Base-by-base conservation (phyloP, 2,329 filamentous ascomycete genomes). In the Camillea tinctor region DNA sequence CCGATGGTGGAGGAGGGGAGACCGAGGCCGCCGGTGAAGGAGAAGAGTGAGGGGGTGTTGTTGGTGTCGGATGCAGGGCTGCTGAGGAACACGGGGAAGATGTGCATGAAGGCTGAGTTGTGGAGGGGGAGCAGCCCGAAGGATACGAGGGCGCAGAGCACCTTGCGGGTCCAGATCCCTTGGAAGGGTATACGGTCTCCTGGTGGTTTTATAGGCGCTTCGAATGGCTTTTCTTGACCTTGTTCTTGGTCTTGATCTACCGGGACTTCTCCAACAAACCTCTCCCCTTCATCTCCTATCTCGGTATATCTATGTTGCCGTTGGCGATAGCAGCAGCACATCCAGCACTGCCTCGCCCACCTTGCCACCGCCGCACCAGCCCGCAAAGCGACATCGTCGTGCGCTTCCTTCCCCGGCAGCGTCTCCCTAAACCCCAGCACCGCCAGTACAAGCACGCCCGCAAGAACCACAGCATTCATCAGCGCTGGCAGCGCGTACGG, bases 11-110 rank as follows among this genome's bases (percentile, higher is more conserved):
- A 60, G 2, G 73, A 69, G 67, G 64, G 63, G 54, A 88, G 78
- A 15, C 84, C 84, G 6, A 89, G 77, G 1, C 86, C 86, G 40
- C 85, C 84, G 17, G 80, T 79, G 70, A 88, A 88, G 60, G 80
- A 74, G 66, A 83, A 76, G 49, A 80, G 67, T 55, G 75, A 68
- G 62, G 70, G 63, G 50, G 5, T n/a, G 44, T 50, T 50, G 3
- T 50, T 24, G 50, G 67, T 71, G 40, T 75, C 79, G 19, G 82
- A 81, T 0, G 83, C 81, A 0, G 73, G 71, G 1, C 82, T 84
- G 8, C 86, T 86, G 50, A 89, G 77, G 71, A 87, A 88, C 22
- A 88, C 79, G 26, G 86, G 86, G 67, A 84, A 87, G 53, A 89
- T 80, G 51, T 85, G 80, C 68, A 85, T 84, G 74, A 88, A 89